Evolutionary conservation across 805 yeast species (phyloP), one percentile per base, ranked within the genome.

Genomic region (Lipomyces anomalus): DNA sequence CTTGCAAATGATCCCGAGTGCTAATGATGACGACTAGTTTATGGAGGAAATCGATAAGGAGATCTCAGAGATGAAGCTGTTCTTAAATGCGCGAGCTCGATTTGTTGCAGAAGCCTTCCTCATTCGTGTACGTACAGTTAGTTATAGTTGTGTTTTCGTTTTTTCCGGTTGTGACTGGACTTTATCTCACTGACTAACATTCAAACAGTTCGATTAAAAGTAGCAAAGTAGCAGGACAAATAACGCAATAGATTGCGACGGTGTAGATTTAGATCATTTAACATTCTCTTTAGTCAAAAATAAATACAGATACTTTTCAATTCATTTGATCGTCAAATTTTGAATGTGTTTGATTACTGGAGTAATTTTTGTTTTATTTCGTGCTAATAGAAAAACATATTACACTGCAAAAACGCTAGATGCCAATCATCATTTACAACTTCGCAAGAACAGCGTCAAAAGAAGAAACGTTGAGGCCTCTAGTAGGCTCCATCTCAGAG

Each of bases 11-110:
- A n/a, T 11, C 13, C 16, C 16, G 9, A 9, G 16, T 34, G 11
- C 11, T 11, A 34, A 7, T 43, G 42, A 21, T 23, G 21, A 29
- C 6, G 6, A 16, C 4, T 32, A 56, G 69, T 92, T 92, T 66
- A 89, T 92, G 97, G 97, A 92, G 67, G 98, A 89, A 61, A 98
- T 92, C 17, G 98, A 92, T 67, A 90, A 88, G 70, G 98, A 92
- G 67, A 92, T 92, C 61, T 86, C 96, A 67, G 98, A 92, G 65
- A 92, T 92, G 95, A 92, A 92, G 68, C 75, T 92, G 65, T 92
- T 90, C 66, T 76, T 92, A 64, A 92, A 92, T 62, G 96, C 98
- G 11, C 79, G 98, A 63, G 98, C 98, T 11, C 83, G 98, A 72
- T 90, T 87, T 51, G 94, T 88, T 40, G 98, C 98, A 22, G 98